Base-by-base conservation (phyloP, 1,284 basidiomycete species). In the Ustilago xerochloae region DNA sequence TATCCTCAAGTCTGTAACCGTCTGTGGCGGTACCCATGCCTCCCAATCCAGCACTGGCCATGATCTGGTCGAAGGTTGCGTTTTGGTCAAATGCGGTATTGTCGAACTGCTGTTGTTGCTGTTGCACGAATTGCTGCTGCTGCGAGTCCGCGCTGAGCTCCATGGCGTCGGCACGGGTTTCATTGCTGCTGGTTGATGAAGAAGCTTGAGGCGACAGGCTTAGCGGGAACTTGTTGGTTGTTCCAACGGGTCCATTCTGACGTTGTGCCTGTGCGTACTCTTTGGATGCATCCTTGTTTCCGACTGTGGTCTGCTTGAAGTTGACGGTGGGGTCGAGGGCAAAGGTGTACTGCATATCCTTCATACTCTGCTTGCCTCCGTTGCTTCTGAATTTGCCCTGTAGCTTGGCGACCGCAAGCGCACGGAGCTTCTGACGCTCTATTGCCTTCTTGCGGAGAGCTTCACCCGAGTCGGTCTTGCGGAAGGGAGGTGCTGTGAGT, bases 401-500 rank as follows among this genome's bases (percentile, higher is more conserved):
- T 2, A 71, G 55, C 61, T 67, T 75, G 26, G 73, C 73, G 3
- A 71, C 67, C 9, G 73, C 73, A 30, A 71, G 55, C 0, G 73
- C 73, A 28, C 73, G 60, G 24, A 75, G 51, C 61, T 75, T 74
- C 28, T 74, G 66, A 3, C 63, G 49, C 57, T 76, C 70, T 6
- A 59, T 58, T 7, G 70, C 77, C 45, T 68, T 65, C 30, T 70
- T 63, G 32, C 74, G 62, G 4, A 77, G 58, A 15, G 65, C 63
- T 39, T 75, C 75, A 30, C 72, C 68, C 5, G 63, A 68, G 47
- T 77, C 74, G 12, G 68, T 77, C 41, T 69, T 66, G 26, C 62
- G 69, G 43, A 78, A 78, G 18, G 56, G 54, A 1, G 77, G 77
- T 8, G 66, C 76, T 7, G 74, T 67, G 46, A 78, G 67, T 33